phyloP scores from a whole-genome alignment of 768 basidiomycete genomes.

The Inosperma sp. region DNA sequence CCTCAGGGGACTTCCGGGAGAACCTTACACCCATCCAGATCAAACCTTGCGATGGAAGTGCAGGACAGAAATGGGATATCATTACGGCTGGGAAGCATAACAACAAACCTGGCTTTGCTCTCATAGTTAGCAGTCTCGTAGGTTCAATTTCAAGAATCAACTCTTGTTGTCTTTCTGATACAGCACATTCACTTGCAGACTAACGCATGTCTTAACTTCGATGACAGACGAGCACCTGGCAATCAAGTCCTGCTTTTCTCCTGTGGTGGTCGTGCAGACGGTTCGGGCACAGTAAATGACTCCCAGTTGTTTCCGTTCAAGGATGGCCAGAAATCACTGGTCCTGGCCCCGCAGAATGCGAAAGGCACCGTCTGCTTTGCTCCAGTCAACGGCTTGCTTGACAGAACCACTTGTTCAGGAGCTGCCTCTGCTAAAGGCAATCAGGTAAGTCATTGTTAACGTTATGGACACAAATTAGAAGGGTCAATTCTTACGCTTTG shows the following conservation, averaged over 20 bases:
- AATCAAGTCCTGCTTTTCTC: slow-evolving; percentile 1
- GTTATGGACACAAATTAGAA: too few species aligned
- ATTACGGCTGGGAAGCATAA: slow-evolving; percentile 1
- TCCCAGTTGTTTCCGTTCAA: background rate
- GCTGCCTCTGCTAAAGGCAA: background rate
- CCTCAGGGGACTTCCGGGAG: slow-evolving; percentile 1
- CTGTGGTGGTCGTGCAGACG: slow-evolving; percentile 1
- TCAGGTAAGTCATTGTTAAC: background rate
- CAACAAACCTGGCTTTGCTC: background rate
- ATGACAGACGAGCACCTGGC: background rate
- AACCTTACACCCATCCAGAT: background rate
- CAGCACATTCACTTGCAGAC: too few species aligned
- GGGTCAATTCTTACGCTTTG: background rate
- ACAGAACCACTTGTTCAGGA: background rate
- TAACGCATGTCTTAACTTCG: background rate
- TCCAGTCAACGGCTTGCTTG: background rate
- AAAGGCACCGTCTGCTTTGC: background rate
- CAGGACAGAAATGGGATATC: slow-evolving; percentile 1
- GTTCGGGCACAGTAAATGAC: background rate
- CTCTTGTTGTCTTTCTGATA: background rate
- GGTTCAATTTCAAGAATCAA: background rate
- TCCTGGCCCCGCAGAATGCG: background rate
- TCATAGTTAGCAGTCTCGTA: background rate
- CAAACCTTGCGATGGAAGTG: background rate
- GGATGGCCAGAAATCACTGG: background rate